Base-by-base conservation (phyloP, 2,329 filamentous ascomycete genomes). In the Trichophyton rubrum region DNA sequence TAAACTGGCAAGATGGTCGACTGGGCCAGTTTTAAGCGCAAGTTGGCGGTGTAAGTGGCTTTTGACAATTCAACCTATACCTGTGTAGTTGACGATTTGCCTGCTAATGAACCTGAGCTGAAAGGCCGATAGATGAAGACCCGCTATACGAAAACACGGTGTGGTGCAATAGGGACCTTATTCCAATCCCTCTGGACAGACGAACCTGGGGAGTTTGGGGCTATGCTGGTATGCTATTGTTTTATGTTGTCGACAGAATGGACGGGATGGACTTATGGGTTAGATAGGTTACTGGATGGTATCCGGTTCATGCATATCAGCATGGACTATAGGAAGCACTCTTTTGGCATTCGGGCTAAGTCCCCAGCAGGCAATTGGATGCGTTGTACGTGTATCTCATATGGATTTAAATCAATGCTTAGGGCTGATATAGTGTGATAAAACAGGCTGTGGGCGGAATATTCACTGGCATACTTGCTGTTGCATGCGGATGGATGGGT, bases 401-500 rank as follows among this genome's bases (percentile, higher is more conserved):
- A n/a, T 24, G 1, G 20, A 11, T 51, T 24, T 24, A 22, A 13
- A 13, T 47, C 41, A 47, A 8, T 20, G 9, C n/a, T 43, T 4
- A 7, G 45, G 22, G 51, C 51, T 55, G 24, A 53, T 33, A 17
- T 55, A 35, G 5, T 33, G 13, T 53, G n/a, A 51, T 22, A 51
- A 30, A 11, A 33, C n/a, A 59, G 40, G 35, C 58, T 13, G 45
- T 38, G 5, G 61, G 59, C 13, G 60, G 60, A 64, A 62, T 71
- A 58, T 68, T 75, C 60, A 69, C 69, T 55, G 69, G 70, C 15
- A 49, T 68, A 24, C 68, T 75, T 33, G 70, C 72, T 9, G 70
- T 73, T 47, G 62, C 68, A 41, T 73, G 72, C 43, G 74, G 74
- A 51, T 69, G 67, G 27, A 70, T 73, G 15, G 74, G 74, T 17